phyloP scores from a whole-genome alignment of 208 protist genomes.

The Trypanosoma scelopori region DNA sequence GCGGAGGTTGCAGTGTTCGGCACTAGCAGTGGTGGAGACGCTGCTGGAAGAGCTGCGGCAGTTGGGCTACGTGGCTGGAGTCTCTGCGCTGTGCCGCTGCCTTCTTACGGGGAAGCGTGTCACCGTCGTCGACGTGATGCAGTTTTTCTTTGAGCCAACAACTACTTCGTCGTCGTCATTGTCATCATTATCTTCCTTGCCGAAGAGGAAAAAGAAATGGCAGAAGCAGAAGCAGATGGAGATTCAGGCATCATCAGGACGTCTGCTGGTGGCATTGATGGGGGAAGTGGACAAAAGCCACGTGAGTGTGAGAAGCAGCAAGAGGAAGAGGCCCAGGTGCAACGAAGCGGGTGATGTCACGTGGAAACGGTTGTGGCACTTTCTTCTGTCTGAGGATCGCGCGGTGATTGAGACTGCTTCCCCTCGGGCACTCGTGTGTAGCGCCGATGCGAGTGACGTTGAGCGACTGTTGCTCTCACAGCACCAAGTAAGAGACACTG shows the following conservation, averaged over 20 bases:
- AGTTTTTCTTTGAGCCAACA: neutral
- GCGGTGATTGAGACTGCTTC: conserved; percentile 18
- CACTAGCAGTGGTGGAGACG: conserved; percentile 17
- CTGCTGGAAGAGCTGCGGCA: conserved; percentile 21
- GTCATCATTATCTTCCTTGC: no score
- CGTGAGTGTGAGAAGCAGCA: neutral
- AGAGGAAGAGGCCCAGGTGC: neutral
- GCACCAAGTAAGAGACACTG: conserved; percentile 18
- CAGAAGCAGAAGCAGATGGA: neutral
- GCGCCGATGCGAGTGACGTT: conserved; percentile 5
- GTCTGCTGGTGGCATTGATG: conserved; percentile 32
- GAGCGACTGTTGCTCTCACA: conserved; percentile 12
- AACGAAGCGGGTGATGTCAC: neutral
- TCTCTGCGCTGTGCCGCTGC: conserved; percentile 15
- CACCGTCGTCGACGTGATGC: neutral
- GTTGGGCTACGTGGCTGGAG: neutral
- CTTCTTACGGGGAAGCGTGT: conserved; percentile 5
- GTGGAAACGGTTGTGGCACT: conserved; percentile 21
- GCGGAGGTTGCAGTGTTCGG: conserved; percentile 6
- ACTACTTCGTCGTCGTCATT: neutral
- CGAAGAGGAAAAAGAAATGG: neutral
- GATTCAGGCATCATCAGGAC: neutral
- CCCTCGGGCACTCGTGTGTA: neutral
- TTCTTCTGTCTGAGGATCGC: conserved; percentile 35
- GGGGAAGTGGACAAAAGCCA: neutral